Evolutionary conservation across 495 filamentous ascomycete species (phyloP).

Genomic region (Neurospora terricola): DNA sequence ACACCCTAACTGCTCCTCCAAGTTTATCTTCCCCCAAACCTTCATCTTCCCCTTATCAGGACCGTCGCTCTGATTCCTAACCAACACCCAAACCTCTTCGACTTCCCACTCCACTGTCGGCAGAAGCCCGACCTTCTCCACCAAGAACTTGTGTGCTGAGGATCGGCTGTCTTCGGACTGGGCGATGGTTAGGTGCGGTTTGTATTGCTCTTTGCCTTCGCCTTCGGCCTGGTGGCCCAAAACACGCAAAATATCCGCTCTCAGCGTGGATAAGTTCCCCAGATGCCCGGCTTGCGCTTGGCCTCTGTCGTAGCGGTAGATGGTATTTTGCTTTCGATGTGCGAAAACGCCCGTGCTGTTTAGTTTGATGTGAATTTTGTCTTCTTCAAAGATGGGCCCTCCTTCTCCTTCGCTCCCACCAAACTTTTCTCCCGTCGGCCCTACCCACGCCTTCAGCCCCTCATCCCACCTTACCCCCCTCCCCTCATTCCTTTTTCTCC

Average conservation of each 20-base stretch:
- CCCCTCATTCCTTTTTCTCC: neutral
- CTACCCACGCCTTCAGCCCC: too few relatives aligned
- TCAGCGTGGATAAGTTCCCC: slow-evolving; percentile 9
- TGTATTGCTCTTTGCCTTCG: slow-evolving; percentile 7
- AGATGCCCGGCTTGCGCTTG: neutral
- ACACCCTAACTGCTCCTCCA: neutral
- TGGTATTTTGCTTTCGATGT: slow-evolving; percentile 32
- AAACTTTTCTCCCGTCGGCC: too few relatives aligned
- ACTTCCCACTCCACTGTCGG: slow-evolving; percentile 32
- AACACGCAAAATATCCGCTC: slow-evolving; percentile 10
- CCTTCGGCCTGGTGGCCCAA: slow-evolving; percentile 8
- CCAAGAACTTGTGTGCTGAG: slow-evolving; percentile 28
- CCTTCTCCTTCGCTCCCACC: too few relatives aligned
- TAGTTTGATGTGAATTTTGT: too few relatives aligned
- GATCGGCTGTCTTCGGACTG: slow-evolving; percentile 34
- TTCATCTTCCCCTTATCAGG: slow-evolving; percentile 24
- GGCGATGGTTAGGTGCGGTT: slow-evolving; percentile 44
- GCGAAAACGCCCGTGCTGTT: slow-evolving; percentile 18
- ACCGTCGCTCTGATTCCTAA: slow-evolving; percentile 26
- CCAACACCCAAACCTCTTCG: slow-evolving; percentile 33
- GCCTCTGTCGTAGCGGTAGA: slow-evolving; percentile 27
- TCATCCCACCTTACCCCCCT: neutral
- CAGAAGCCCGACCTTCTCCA: slow-evolving; percentile 34
- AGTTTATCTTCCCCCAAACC: slow-evolving; percentile 36
- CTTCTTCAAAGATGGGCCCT: too few relatives aligned